These are phyloP conservation scores for Talaromyces borbonicus DNA, from an alignment of 495 filamentous ascomycete genomes.

Conservation along the genomic window DNA sequence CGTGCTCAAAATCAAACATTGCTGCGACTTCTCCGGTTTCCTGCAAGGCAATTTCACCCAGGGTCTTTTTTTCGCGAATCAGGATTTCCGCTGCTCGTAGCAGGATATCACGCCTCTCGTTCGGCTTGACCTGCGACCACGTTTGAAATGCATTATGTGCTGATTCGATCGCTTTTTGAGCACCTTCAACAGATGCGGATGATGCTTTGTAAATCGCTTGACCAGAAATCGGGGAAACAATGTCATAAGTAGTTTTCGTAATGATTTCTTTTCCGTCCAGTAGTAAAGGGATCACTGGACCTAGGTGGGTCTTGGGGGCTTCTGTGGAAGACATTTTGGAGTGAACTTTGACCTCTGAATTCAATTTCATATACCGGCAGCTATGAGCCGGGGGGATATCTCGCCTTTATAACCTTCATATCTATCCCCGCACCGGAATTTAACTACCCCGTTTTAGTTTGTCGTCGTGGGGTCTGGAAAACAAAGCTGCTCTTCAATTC, in stretches of 20 bases:
- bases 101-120: constrained; percentile 59
- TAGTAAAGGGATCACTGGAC: constrained; percentile 49
- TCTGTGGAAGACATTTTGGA: too few relatives aligned
- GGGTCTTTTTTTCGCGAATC: constrained; percentile 49
- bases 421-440: too few relatives aligned
- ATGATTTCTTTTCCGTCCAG: constrained; percentile 59
- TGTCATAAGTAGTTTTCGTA: constrained; percentile 52
- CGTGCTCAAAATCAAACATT: constrained; percentile 55
- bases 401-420: too few relatives aligned
- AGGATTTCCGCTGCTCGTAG: constrained; percentile 62
- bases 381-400: too few relatives aligned
- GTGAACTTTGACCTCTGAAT: too few relatives aligned
- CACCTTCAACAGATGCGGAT: constrained; percentile 54
- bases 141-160: constrained; percentile 57
- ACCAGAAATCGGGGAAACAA: constrained; percentile 54
- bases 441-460: too few relatives aligned
- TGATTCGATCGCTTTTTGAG: constrained; percentile 39
- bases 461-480: too few relatives aligned
- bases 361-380: too few relatives aligned
- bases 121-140: constrained; percentile 57
- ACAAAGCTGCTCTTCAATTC: too few relatives aligned
- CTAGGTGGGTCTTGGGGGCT: not conserved
- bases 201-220: constrained; percentile 51
- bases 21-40: constrained; percentile 54
- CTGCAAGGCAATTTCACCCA: constrained; percentile 48